Conservation (phyloP, 768 basidiomycete species). For the Floccularia luteovirens region DNA sequence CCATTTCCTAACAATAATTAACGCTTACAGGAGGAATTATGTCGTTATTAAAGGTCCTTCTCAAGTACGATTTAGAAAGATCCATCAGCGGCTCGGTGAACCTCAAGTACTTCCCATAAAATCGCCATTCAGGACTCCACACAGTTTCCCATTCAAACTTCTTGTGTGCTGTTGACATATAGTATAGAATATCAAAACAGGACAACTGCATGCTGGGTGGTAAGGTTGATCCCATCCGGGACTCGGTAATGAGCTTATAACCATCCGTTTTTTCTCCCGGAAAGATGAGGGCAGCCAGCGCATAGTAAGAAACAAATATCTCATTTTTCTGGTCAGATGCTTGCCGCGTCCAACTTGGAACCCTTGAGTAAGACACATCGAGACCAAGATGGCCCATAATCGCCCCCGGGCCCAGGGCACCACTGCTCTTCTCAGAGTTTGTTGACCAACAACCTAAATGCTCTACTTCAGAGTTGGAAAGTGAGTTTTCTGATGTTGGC, state of each 20-base stretch:
- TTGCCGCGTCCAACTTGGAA: not conserved
- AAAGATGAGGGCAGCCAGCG: constrained; percentile 4
- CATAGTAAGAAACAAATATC: constrained; percentile 2
- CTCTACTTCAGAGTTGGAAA: not conserved
- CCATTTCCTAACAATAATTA: not conserved
- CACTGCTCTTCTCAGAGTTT: not conserved
- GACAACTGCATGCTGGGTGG: constrained; percentile 2
- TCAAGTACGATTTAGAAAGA: constrained; percentile 4
- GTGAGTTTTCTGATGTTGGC: not conserved
- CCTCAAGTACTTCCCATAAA: constrained; percentile 4
- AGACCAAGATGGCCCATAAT: constrained; percentile 4
- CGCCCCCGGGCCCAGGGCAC: not conserved
- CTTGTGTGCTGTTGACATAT: constrained; percentile 1
- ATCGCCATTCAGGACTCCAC: constrained; percentile 6
- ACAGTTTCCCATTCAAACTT: constrained; percentile 5
- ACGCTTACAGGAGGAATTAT: constrained; percentile 4
- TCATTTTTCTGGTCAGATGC: not conserved
- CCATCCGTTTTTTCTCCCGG: not conserved
- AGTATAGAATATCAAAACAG: constrained; percentile 7
- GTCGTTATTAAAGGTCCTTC: constrained; percentile 2
- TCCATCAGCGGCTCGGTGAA: constrained; percentile 4
- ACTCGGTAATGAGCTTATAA: not conserved
- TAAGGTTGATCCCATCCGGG: not conserved
- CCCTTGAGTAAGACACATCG: constrained; percentile 4
- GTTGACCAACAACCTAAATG: constrained; percentile 7